Conservation (phyloP, 345 rosid species). For the Excoecaria agallocha region DNA sequence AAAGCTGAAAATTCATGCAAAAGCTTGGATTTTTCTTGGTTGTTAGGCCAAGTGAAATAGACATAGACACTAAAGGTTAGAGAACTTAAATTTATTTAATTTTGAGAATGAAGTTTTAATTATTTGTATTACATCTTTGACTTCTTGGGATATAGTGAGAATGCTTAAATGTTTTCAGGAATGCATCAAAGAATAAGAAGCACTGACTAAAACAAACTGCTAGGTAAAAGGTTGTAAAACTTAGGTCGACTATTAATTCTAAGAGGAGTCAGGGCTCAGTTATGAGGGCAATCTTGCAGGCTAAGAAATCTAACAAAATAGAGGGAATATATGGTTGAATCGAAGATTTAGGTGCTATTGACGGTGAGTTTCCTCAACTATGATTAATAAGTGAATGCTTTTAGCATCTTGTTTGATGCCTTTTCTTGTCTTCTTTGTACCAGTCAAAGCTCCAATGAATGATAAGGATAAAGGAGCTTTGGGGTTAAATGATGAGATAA, state of each 20-base stretch:
- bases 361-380: constrained; percentile 49
- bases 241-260: constrained; percentile 68
- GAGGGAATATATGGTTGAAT: constrained; percentile 91
- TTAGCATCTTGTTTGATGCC: neutral
- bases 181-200: constrained; percentile 76
- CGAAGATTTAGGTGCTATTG: constrained; percentile 99
- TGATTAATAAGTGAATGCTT: neutral
- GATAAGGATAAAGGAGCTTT: too few relatives aligned
- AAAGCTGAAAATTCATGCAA: neutral
- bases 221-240: constrained; percentile 83
- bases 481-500: too few relatives aligned
- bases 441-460: too few relatives aligned
- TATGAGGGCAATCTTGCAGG: constrained; percentile 77
- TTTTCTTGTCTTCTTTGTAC: too few relatives aligned
- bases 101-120: too few relatives aligned
- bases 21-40: neutral
- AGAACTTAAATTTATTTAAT: too few relatives aligned
- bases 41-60: neutral
- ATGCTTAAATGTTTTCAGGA: constrained; percentile 48
- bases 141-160: too few relatives aligned
- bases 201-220: constrained; percentile 77
- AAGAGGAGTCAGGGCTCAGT: constrained; percentile 94
- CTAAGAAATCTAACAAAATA: too few relatives aligned
- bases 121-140: neutral
- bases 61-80: neutral